A percentile compares a stretch with the other conserved stretches of the same genome.
Evolutionary conservation across 2,329 filamentous ascomycete genomes (phyloP).

Genomic region (Exophiala xenobiotica): DNA sequence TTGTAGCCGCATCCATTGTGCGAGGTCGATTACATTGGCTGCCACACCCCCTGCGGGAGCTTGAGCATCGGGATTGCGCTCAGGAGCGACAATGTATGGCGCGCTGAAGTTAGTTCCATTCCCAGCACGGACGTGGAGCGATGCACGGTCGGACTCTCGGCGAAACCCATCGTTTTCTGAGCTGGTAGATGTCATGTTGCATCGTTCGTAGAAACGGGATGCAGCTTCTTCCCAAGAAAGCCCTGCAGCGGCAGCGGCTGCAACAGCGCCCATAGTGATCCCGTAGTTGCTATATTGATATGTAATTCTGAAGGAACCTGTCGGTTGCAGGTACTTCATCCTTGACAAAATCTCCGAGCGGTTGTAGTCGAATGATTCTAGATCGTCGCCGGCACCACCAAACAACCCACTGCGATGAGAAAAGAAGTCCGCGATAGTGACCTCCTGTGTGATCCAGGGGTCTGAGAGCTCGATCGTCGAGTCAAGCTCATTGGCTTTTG

Average conservation of each 20-base stretch:
- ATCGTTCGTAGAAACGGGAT: not conserved
- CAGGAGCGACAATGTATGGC: constrained; percentile 1
- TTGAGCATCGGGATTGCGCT: constrained; percentile 6
- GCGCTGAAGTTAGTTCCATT: constrained; percentile 1
- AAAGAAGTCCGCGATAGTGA: constrained; percentile 7
- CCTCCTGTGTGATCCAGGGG: constrained; percentile 8
- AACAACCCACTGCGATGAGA: constrained; percentile 8
- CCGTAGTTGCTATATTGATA: constrained; percentile 13
- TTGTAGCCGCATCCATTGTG: constrained; percentile 2
- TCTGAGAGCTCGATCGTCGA: constrained; percentile 2
- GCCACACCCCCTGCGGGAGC: constrained; percentile 5
- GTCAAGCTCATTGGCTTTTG: constrained; percentile 2
- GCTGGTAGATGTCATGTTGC: constrained; percentile 6
- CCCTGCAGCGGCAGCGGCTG: not conserved
- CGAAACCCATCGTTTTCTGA: not conserved
- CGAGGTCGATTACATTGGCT: constrained; percentile 3
- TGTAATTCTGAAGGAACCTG: not conserved
- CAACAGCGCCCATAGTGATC: constrained; percentile 1
- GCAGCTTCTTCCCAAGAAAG: constrained; percentile 1
- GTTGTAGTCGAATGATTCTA: constrained; percentile 3
- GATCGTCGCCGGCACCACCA: constrained; percentile 2
- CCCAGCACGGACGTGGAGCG: not conserved
- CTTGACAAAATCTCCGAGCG: constrained; percentile 1
- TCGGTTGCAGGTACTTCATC: constrained; percentile 2
- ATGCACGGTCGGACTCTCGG: not conserved